phyloP scores from a whole-genome alignment of 2,329 filamentous ascomycete genomes.

The Uncinocarpus reesii region DNA sequence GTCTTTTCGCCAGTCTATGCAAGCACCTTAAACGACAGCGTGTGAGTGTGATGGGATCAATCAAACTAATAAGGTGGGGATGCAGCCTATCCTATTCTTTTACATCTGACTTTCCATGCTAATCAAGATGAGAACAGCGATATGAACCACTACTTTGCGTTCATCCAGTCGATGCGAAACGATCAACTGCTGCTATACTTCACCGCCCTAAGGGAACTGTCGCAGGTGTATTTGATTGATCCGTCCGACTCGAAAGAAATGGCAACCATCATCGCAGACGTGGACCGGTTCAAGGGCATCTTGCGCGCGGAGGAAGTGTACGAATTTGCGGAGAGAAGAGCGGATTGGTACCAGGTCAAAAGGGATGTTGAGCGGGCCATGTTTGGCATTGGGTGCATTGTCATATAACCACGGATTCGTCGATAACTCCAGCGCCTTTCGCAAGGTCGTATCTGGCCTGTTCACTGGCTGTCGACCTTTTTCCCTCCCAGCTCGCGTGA shows the following conservation, averaged over 20 bases:
- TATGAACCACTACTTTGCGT: slow-evolving; percentile 87
- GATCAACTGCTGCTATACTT: slow-evolving; percentile 81
- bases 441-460: too few species aligned
- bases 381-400: slow-evolving; percentile 80
- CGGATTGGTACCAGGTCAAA: slow-evolving; percentile 90
- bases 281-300: slow-evolving; percentile 78
- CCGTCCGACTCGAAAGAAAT: slow-evolving; percentile 82
- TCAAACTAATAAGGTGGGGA: slow-evolving; percentile 67
- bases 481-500: too few species aligned
- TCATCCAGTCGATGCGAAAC: slow-evolving; percentile 71
- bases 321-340: slow-evolving; percentile 85
- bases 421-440: too few species aligned
- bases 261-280: slow-evolving; percentile 87
- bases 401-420: slow-evolving; percentile 54
- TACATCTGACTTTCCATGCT: background rate
- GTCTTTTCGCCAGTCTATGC: slow-evolving; percentile 82
- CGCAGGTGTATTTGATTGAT: slow-evolving; percentile 91
- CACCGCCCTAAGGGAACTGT: slow-evolving; percentile 77
- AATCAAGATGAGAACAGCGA: slow-evolving; percentile 47
- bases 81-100: background rate
- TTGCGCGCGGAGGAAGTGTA: slow-evolving; percentile 95
- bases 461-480: too few species aligned
- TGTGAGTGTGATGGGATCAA: slow-evolving; percentile 75
- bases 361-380: slow-evolving; percentile 86
- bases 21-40: slow-evolving; percentile 97